A percentile compares a stretch with the other conserved stretches of the same genome.
These are phyloP conservation scores for Sherardia arvensis DNA, from an alignment of 257 asterid species.

Conservation along the genomic window DNA sequence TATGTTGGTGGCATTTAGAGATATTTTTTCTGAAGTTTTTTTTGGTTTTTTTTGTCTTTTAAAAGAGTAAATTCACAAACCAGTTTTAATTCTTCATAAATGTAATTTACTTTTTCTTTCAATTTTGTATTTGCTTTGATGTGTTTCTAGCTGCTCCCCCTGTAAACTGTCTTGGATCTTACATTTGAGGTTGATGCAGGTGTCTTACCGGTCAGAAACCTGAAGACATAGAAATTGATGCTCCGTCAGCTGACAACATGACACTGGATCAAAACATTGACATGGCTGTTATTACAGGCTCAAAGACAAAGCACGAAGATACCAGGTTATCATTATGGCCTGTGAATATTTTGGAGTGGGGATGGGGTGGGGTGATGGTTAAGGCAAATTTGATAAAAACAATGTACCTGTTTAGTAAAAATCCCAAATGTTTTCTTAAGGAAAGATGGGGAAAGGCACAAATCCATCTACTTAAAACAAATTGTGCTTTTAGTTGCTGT, in stretches of 20 bases:
- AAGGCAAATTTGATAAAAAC: too few relatives aligned
- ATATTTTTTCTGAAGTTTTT: not conserved
- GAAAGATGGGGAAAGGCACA: too few relatives aligned
- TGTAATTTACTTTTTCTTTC: not conserved
- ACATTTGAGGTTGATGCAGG: constrained; percentile 30
- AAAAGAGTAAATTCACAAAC: not conserved
- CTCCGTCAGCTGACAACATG: constrained; percentile 23
- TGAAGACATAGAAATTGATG: constrained; percentile 20
- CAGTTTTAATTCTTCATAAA: not conserved
- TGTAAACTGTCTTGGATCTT: constrained; percentile 3
- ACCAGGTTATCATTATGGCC: constrained; percentile 38
- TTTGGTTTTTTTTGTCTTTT: not conserved
- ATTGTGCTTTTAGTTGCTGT: too few relatives aligned
- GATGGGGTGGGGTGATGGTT: too few relatives aligned
- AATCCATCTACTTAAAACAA: too few relatives aligned
- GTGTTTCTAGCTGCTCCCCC: not conserved
- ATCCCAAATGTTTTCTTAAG: too few relatives aligned
- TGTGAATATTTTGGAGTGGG: too few relatives aligned
- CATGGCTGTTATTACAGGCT: constrained; percentile 23
- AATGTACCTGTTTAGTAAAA: too few relatives aligned
- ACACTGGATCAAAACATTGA: constrained; percentile 26
- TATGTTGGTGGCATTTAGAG: not conserved
- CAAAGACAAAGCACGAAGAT: constrained; percentile 59
- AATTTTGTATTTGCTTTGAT: not conserved
- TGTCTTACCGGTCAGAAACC: constrained; percentile 37